Evolutionary conservation across 345 rosid genomes (phyloP), one percentile per base, ranked within the genome.

Genomic region (Ceriops tagal): DNA sequence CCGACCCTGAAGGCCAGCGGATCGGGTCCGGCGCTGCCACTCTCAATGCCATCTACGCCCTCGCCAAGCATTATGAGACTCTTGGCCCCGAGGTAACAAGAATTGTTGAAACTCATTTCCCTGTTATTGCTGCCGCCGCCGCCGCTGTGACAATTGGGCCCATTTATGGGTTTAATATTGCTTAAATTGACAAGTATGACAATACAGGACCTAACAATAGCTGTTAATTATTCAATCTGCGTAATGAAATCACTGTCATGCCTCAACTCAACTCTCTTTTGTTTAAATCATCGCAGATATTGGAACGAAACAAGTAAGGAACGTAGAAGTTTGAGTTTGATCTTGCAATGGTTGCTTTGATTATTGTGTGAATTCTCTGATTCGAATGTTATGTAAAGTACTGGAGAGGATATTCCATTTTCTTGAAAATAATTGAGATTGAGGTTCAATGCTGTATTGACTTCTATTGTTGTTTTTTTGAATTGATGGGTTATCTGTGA

Each of bases 1-100:
- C 99, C 26, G 99, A 95, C 60, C 96, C 96, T 28, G 73, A 90
- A 10, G 98, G 96, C 67, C 89, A 83, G 34, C 93, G 96, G 86
- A 92, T 92, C 74, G 96, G 98, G 16, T 95, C 99, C 34, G 98
- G 99, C 5, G 96, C 97, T 32, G 99, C 98, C 60, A 95, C 98
- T 60, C 93, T 95, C 77, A 87, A 95, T 58, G 96, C 99, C 73
- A 78, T 95, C 66, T 68, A 66, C 58, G 92, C 96, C 64, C 93
- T 95, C 18, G 83, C 93, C 26, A 71, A 55, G 35, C 89, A 84
- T 78, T 89, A 84, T 52, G 73, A 73, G 37, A 62, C 75, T 5
- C 69, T 80, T 6, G 79, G 82, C 1, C 72, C 65, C 2, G 75
- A 82, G 86, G 87, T 86, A 56, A 43, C 49, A 2, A 27, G 16